A percentile compares a stretch with the other conserved stretches of the same genome.
These are phyloP conservation scores for Raddia distichophylla DNA, from an alignment of 176 grass and related monocot species.

Conservation along the genomic window DNA sequence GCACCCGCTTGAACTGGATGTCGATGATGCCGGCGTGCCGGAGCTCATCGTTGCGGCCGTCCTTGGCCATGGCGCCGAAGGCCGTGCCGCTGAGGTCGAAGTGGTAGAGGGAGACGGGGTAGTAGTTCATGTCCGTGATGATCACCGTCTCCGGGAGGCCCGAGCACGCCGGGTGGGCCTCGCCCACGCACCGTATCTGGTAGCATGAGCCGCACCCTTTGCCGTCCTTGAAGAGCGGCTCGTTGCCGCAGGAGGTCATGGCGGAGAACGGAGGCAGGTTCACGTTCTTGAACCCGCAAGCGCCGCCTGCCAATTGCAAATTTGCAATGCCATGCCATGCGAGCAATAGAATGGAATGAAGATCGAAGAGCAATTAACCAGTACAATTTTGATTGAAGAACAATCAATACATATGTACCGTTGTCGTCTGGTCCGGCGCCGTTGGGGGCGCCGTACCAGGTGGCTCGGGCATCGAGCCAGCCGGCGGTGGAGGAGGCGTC, in stretches of 20 bases:
- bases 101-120: constrained; percentile 58
- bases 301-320: constrained; percentile 23
- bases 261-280: constrained; percentile 53
- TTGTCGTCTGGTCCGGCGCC: constrained; percentile 63
- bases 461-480: constrained; percentile 53
- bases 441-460: constrained; percentile 68
- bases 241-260: constrained; percentile 66
- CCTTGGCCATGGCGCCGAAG: constrained; percentile 57
- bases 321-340: no score
- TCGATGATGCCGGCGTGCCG: constrained; percentile 60
- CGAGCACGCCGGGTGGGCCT: constrained; percentile 52
- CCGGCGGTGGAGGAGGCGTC: neutral
- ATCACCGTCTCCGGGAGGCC: constrained; percentile 52
- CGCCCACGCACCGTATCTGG: constrained; percentile 45
- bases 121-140: constrained; percentile 81
- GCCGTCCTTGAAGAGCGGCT: constrained; percentile 52
- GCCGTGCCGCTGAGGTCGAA: constrained; percentile 74
- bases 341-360: no score
- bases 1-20: constrained; percentile 60
- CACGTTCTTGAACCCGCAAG: constrained; percentile 64
- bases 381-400: no score
- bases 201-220: constrained; percentile 65
- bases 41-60: constrained; percentile 55
- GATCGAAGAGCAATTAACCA: no score
- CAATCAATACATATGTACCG: neutral